Evolutionary conservation across 495 filamentous ascomycete species (phyloP).

Genomic region (Neurospora africana): DNA sequence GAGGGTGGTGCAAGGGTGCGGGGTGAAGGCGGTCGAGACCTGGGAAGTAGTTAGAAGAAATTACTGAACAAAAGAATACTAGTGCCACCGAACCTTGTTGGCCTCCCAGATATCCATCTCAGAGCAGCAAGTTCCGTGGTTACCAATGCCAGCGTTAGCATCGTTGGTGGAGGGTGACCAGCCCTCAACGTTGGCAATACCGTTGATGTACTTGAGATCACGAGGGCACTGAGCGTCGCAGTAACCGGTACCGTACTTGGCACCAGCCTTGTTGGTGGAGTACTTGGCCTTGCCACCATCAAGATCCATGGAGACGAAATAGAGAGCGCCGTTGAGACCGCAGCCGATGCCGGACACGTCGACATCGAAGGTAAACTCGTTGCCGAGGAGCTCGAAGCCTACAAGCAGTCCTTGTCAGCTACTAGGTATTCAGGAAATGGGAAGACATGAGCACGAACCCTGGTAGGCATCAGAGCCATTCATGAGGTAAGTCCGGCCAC

Average conservation of each 20-base stretch:
- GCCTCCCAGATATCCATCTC: slow-evolving; percentile 72
- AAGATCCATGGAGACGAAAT: slow-evolving; percentile 47
- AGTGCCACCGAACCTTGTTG: no score
- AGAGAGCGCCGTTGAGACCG: slow-evolving; percentile 50
- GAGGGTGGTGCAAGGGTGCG: slow-evolving; percentile 54
- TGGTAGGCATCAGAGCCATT: slow-evolving; percentile 41
- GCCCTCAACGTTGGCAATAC: slow-evolving; percentile 48
- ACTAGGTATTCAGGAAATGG: neutral
- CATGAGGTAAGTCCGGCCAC: slow-evolving; percentile 48
- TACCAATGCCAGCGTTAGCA: slow-evolving; percentile 47
- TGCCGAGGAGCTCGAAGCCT: slow-evolving; percentile 42
- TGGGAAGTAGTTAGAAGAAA: no score
- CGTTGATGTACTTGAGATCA: slow-evolving; percentile 43
- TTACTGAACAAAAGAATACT: no score
- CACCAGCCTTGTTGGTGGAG: slow-evolving; percentile 46
- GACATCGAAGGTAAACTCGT: slow-evolving; percentile 53
- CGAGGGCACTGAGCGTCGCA: slow-evolving; percentile 49
- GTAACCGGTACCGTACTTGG: slow-evolving; percentile 49
- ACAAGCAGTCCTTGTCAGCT: neutral
- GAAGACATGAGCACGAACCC: slow-evolving; percentile 14
- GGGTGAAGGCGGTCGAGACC: slow-evolving; percentile 52
- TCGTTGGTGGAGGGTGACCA: slow-evolving; percentile 51
- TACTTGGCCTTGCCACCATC: slow-evolving; percentile 45
- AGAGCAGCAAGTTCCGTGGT: slow-evolving; percentile 57
- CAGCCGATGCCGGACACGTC: slow-evolving; percentile 44